Conservation (phyloP, 2,329 filamentous ascomycete genomes). For the Setomelanomma holmii region DNA sequence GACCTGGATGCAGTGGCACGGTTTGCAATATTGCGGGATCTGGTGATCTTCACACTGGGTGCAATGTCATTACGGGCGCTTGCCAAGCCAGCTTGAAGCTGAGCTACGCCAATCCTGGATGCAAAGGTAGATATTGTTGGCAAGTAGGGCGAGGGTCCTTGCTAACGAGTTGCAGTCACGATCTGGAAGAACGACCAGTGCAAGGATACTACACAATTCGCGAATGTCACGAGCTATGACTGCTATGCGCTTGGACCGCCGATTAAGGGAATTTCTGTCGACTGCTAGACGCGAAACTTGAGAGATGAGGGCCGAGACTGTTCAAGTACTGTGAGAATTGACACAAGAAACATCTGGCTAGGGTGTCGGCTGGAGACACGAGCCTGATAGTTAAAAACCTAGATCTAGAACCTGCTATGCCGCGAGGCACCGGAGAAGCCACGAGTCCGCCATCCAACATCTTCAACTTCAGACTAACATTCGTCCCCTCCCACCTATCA, state of each 20-base stretch:
- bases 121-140: constrained; percentile 12
- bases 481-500: constrained; percentile 5
- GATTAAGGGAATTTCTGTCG: constrained; percentile 13
- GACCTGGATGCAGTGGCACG: constrained; percentile 12
- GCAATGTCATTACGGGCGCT: constrained; percentile 15
- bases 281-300: no score
- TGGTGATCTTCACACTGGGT: constrained; percentile 16
- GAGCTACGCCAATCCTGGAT: constrained; percentile 18
- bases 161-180: constrained; percentile 5
- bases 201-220: constrained; percentile 4
- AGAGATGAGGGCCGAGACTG: no score
- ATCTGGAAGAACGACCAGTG: constrained; percentile 14
- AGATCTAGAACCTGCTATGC: no score
- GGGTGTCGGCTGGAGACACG: no score
- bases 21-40: constrained; percentile 23
- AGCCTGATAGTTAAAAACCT: no score
- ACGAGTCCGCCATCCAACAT: constrained; percentile 8
- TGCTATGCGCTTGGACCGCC: constrained; percentile 13
- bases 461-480: constrained; percentile 15
- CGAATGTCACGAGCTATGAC: constrained; percentile 8
- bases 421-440: constrained; percentile 4
- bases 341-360: no score
- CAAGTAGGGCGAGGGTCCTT: not conserved
- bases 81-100: constrained; percentile 16
- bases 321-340: not conserved